A percentile compares a stretch with the other conserved stretches of the same genome.
Evolutionary conservation across 2,329 filamentous ascomycete species (phyloP).

Genomic region (Didymella keratinophila): DNA sequence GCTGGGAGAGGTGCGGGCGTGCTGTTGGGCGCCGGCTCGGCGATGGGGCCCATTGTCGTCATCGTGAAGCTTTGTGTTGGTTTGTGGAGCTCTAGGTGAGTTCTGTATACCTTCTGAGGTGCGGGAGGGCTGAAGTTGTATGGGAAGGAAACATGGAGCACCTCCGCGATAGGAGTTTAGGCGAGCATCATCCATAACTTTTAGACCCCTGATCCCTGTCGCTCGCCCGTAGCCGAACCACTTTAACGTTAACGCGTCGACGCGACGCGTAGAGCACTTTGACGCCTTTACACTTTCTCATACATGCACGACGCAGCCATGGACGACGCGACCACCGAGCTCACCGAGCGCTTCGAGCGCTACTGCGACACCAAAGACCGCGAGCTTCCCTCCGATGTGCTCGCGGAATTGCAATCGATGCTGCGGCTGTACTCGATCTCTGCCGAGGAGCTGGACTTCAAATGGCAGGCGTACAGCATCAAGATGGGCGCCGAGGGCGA

Average conservation of each 20-base stretch:
- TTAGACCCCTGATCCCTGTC: slow-evolving; percentile 27
- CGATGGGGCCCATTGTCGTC: slow-evolving; percentile 45
- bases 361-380: slow-evolving; percentile 61
- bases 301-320: slow-evolving; percentile 44
- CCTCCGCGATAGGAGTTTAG: slow-evolving; percentile 16
- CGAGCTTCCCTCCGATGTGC: slow-evolving; percentile 76
- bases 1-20: slow-evolving; percentile 64
- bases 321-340: slow-evolving; percentile 60
- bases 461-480: slow-evolving; percentile 98
- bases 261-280: slow-evolving; percentile 37
- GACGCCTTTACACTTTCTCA: slow-evolving; percentile 7
- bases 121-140: too few relatives aligned
- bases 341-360: slow-evolving; percentile 68
- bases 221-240: slow-evolving; percentile 19
- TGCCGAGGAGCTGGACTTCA: slow-evolving; percentile 90
- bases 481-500: slow-evolving; percentile 87
- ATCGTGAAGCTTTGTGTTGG: slow-evolving; percentile 19
- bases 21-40: slow-evolving; percentile 56
- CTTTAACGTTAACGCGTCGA: slow-evolving; percentile 27
- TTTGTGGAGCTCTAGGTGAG: neutral
- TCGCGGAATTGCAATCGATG: slow-evolving; percentile 84
- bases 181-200: slow-evolving; percentile 24
- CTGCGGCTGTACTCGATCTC: slow-evolving; percentile 82
- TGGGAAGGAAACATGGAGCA: neutral
- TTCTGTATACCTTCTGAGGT: neutral